Evolutionary conservation across 176 grass and related monocot genomes (phyloP), one percentile per base, ranked within the genome.

Genomic region (Microstegium vimineum): DNA sequence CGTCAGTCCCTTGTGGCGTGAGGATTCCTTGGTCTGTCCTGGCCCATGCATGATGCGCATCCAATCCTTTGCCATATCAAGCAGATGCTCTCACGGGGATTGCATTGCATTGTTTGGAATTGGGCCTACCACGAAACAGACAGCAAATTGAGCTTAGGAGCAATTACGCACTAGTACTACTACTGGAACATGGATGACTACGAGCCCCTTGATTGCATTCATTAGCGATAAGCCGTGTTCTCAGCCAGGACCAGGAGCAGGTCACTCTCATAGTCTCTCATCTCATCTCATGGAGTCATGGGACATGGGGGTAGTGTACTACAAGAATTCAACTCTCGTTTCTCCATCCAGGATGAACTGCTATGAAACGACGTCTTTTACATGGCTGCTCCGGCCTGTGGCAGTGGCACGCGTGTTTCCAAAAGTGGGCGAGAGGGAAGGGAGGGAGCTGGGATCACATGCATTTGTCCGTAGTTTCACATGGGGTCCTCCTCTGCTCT

Each of bases 361-460:
- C 66, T 82, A 73, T 56, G 67, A 71, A 28, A 77, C 59, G 56
- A 65, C 25, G 60, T 15, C 61, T 71, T 88, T 64, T 66, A 30
- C 86, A 67, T 86, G 75, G 13, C 71, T n/a, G n/a, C n/a, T 51
- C 25, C 51, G 11, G 41, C 5, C 49, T 23, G 59, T 20, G n/a
- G 10, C 23, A 25, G n/a, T n/a, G n/a, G n/a, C n/a, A n/a, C 32
- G 36, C 33, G 83, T 20, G 84, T 22, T 34, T n/a, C n/a, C 42
- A 66, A 81, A 81, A 86, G 60, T 33, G 4, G 27, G 22, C 52
- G 22, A 54, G 18, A 22, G 18, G 5, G 37, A 66, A 25, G 23
- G 28, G 84, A 46, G 35, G 69, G 85, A 81, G n/a, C n/a, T n/a
- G n/a, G n/a, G 78, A 87, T 71, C 87, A 89, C 88, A 90, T 90